A percentile compares a stretch with the other conserved stretches of the same genome.
Conservation (phyloP, 805 yeast species). For the Lipomyces japonicus region DNA sequence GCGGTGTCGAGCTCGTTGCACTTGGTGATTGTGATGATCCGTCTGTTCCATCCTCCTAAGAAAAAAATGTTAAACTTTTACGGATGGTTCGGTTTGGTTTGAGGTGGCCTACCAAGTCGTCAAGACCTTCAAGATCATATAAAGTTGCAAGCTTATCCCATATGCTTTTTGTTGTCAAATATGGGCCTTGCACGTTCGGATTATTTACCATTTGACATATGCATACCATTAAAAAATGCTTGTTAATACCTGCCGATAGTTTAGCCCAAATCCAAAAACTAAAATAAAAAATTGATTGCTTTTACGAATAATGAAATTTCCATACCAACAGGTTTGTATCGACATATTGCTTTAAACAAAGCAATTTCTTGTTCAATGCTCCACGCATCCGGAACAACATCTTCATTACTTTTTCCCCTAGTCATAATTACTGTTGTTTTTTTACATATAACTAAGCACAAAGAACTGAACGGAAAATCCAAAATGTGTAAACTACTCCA, state of each 20-base stretch:
- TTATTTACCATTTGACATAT: conserved; percentile 34
- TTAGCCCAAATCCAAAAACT: no score
- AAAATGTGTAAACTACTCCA: no score
- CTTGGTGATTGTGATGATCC: conserved; percentile 13
- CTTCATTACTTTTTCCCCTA: conserved; percentile 4
- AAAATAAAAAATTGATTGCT: no score
- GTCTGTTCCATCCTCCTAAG: conserved; percentile 28
- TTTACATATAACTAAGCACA: no score
- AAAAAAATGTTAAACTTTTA: conserved; percentile 27
- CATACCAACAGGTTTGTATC: conserved; percentile 64
- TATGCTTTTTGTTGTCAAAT: conserved; percentile 49
- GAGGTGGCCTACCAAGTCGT: conserved; percentile 46
- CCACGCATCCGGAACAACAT: conserved; percentile 43
- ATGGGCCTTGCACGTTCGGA: conserved; percentile 26
- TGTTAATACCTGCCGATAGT: conserved; percentile 31
- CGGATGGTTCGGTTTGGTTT: background rate
- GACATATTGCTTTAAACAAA: conserved; percentile 58
- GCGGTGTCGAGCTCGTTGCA: conserved; percentile 4
- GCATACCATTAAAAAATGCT: conserved; percentile 39
- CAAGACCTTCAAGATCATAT: conserved; percentile 58
- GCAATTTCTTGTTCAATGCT: conserved; percentile 57
- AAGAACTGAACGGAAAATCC: no score
- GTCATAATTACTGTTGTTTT: no score
- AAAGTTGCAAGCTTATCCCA: conserved; percentile 53
- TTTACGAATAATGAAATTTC: conserved; percentile 18